Percentiles rank a stretch among this genome's conserved stretches.
phyloP scores from a whole-genome alignment of 345 rosid species.

The Populus deltoides region DNA sequence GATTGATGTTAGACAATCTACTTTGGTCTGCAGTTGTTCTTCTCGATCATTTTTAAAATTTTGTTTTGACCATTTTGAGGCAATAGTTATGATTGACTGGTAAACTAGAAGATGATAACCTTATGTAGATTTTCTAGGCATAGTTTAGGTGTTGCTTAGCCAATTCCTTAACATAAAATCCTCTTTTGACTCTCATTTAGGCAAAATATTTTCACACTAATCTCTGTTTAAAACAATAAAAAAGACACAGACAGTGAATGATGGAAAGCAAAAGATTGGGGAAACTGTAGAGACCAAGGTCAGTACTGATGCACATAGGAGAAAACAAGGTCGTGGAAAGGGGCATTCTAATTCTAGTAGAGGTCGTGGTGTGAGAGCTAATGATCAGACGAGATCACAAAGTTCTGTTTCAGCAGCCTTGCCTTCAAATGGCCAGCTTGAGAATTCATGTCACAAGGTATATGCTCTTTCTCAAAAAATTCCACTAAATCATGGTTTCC shows the following conservation, averaged over 20 bases:
- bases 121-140: neutral
- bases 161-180: neutral
- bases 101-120: neutral
- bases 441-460: conserved; percentile 66
- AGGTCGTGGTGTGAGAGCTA: conserved; percentile 83
- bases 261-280: conserved; percentile 60
- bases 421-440: conserved; percentile 62
- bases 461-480: conserved; percentile 14
- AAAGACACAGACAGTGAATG: conserved; percentile 43
- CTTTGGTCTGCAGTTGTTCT: neutral
- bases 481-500: neutral
- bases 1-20: conserved; percentile 8
- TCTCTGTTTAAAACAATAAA: conserved; percentile 13
- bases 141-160: neutral
- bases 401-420: conserved; percentile 40
- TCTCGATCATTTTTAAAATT: neutral
- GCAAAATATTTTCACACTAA: conserved; percentile 8
- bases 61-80: neutral
- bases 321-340: conserved; percentile 85
- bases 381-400: conserved; percentile 58
- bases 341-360: conserved; percentile 61
- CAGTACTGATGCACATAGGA: conserved; percentile 52
- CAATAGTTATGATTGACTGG: neutral
- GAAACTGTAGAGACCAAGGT: conserved; percentile 54
- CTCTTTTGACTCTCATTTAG: neutral